A percentile compares a stretch with the other conserved stretches of the same genome.
phyloP scores from a whole-genome alignment of 2,329 filamentous ascomycete species.

The Talaromyces sp. region DNA sequence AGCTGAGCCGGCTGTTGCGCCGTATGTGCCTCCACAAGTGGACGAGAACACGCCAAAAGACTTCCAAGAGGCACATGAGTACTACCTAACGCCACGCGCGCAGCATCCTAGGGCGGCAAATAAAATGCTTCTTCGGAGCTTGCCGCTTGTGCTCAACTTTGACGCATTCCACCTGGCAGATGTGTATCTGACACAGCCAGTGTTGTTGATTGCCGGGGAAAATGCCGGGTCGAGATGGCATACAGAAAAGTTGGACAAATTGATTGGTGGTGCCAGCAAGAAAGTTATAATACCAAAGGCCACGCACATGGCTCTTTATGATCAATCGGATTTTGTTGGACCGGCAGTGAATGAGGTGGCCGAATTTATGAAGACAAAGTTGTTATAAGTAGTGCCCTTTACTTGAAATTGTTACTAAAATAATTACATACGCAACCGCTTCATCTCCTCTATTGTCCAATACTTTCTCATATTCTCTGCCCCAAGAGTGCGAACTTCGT shows the following conservation, averaged over 20 bases:
- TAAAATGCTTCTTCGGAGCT: conserved; percentile 14
- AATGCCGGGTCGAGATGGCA: conserved; percentile 14
- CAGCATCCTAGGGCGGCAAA: conserved; percentile 16
- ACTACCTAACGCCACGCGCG: conserved; percentile 18
- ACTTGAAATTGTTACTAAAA: background rate
- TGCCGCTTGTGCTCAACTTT: conserved; percentile 19
- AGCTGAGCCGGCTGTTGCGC: background rate
- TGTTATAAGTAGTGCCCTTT: too few relatives aligned
- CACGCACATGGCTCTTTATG: conserved; percentile 15
- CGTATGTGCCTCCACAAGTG: background rate
- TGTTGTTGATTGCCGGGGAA: conserved; percentile 21
- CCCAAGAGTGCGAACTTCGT: conserved; percentile 71
- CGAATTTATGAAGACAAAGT: conserved; percentile 12
- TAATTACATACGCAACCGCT: conserved; percentile 58
- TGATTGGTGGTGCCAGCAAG: conserved; percentile 12
- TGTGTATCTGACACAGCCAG: conserved; percentile 20
- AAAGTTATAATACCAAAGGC: conserved; percentile 12
- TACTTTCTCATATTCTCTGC: conserved; percentile 85
- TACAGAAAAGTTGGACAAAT: conserved; percentile 13
- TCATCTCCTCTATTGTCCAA: conserved; percentile 73
- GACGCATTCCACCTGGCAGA: conserved; percentile 19
- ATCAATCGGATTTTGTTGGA: conserved; percentile 12
- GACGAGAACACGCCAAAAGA: conserved; percentile 11
- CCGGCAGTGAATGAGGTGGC: conserved; percentile 10
- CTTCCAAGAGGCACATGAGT: conserved; percentile 14